Evolutionary conservation across 2,329 filamentous ascomycete species (phyloP).

Genomic region (Colletotrichum abscissum): DNA sequence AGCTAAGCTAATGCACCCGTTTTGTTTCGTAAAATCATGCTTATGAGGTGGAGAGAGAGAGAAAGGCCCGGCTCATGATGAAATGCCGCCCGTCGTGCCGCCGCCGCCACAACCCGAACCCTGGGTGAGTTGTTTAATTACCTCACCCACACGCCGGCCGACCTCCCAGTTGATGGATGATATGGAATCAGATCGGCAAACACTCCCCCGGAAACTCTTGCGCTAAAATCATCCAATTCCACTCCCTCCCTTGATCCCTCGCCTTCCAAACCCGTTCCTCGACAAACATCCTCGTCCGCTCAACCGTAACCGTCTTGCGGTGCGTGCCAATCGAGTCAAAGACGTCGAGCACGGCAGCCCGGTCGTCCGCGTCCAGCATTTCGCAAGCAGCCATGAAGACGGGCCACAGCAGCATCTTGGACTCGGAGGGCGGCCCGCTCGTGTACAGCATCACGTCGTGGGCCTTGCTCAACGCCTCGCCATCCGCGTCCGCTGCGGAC

Average conservation of each 20-base stretch:
- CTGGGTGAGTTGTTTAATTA: not conserved
- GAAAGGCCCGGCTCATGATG: not conserved
- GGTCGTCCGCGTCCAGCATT: slow-evolving; percentile 39
- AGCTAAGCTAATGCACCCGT: not conserved
- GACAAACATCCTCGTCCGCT: slow-evolving; percentile 41
- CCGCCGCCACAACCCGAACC: not conserved
- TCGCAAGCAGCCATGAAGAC: slow-evolving; percentile 44
- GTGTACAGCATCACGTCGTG: slow-evolving; percentile 44
- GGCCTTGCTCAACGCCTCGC: slow-evolving; percentile 40
- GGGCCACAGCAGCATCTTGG: slow-evolving; percentile 45
- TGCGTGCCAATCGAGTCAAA: slow-evolving; percentile 41
- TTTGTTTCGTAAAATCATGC: not conserved
- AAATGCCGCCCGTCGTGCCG: not conserved
- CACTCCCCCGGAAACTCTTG: slow-evolving; percentile 42
- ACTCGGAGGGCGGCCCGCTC: slow-evolving; percentile 38
- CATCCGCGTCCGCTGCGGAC: slow-evolving; percentile 38
- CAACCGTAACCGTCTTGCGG: slow-evolving; percentile 41
- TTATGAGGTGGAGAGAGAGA: not conserved
- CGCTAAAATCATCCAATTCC: slow-evolving; percentile 45
- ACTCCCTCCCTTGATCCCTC: slow-evolving; percentile 40
- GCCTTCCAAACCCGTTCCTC: slow-evolving; percentile 43
- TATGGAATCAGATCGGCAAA: slow-evolving; percentile 45
- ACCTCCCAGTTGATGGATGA: too few species aligned
- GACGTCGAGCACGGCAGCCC: slow-evolving; percentile 38
- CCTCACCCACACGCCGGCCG: not conserved